Base-by-base conservation (phyloP, 2,329 filamentous ascomycete genomes). In the Trichoderma simmonsii region DNA sequence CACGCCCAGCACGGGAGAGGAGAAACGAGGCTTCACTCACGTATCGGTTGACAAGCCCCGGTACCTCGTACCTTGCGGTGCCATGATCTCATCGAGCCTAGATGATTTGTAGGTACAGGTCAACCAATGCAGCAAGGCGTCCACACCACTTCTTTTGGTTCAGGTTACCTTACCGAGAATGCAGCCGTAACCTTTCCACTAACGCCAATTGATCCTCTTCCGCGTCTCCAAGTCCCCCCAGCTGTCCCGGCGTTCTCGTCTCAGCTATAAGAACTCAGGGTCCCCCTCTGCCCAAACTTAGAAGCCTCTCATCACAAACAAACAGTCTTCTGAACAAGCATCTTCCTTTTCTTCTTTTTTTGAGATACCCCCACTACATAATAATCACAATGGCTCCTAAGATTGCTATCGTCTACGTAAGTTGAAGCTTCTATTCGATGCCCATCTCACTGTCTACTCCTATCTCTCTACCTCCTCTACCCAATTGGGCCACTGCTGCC, bases 351-450 rank as follows among this genome's bases (percentile, higher is more conserved):
- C 39, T 72, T 71, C 61, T 56, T 72, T 54, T 54, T 57, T 64
- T 34, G 15, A 71, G 61, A 71, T 71, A 65, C 69, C 69, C 69
- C 61, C 34, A 51, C 18, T 11, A 70, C 15, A 64, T 61, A 72
- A 72, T 71, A 74, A 67, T 74, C 86, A 87, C 78, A 79, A 97
- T 97, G 94, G 93, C 93, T 85, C 93, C 93, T 83, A 97, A 93
- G 87, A 89, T 97, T 81, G 94, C 94, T 78, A 96, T 97, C 84
- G 90, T 97, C 82, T 97, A 90, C 83, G 93, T 95, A 87, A 77
- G 92, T 89, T 61, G 67, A 62, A 73, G 56, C 70, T 57, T 69
- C 65, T 64, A 59, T 15, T 59, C n/a, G 3, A 0, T 1, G 69
- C 2, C 15, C 3, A 26, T 30, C 43, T 5, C 12, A 15, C 12